Base-by-base conservation (phyloP, 2,329 filamentous ascomycete genomes). In the Fusarium lateritium region DNA sequence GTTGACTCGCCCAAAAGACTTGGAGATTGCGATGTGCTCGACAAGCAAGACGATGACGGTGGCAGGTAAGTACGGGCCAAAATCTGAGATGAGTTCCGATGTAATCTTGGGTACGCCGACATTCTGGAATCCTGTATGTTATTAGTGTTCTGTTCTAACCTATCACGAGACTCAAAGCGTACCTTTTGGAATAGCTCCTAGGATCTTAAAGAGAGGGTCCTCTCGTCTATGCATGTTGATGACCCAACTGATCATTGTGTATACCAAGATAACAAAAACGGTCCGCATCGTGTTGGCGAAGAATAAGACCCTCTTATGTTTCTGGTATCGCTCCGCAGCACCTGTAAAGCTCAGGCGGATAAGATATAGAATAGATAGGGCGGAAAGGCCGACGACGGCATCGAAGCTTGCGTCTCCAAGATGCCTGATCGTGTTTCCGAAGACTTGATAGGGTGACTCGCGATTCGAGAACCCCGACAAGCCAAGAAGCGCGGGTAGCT, bases 21-120 rank as follows among this genome's bases (percentile, higher is more conserved):
- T 99, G 19, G 94, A 94, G 67, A 98, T 98, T 47, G 95, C 94
- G 73, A 98, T 97, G 78, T 98, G 95, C 80, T 98, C 96, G 65
- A 98, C 97, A 36, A 98, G 85, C 59, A 98, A 85, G n/a, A 99
- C 94, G 70, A 98, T 97, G 53, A 98, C 90, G 1, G 92, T 91
- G 9, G 92, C 92, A 0, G 96, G 96, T 6, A 98, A 83, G 68
- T 98, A 86, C 43, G 84, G 83, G 2, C 87, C 84, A 75, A 97
- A 94, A 1, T 88, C 81, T 3, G 82, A 85, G 75, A 97, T 87
- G 52, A 98, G 87, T 0, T 84, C 79, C 0, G 79, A 79, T 69
- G 92, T 89, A 62, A 98, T 82, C 0, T 80, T 83, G 0, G 96
- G 96, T 7, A 91, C 90, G 17, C 85, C 89, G 19, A 93, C 92